Evolutionary conservation across 2,329 filamentous ascomycete genomes (phyloP), one percentile per base, ranked within the genome.

Genomic region (Trichophyton verrucosum): DNA sequence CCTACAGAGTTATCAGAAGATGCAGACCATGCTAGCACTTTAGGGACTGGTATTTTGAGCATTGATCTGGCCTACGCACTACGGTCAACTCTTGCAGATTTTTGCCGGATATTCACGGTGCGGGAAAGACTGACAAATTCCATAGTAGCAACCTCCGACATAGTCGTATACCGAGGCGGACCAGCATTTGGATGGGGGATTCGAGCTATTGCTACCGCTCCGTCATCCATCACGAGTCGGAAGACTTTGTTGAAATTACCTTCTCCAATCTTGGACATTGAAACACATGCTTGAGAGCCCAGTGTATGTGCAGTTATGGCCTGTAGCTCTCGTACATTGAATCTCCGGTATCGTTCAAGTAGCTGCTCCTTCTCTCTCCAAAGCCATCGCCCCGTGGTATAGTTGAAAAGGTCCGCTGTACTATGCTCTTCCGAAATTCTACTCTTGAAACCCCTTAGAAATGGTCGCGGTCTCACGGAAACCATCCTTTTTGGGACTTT

Each of bases 171-270:
- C 24, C 42, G 53, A 36, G 38, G 20, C 4, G 61, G 62, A 11
- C 62, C 62, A 13, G 60, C 56, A 60, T 61, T 62, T 20, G 64
- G 62, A 58, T 62, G 30, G 3, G 63, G 51, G 17, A 64, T 61
- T 42, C 64, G 60, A 33, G 53, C 60, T 38, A 69, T 68, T 40
- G 68, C 68, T 49, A 66, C 66, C 1, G 64, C 66, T 1, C 66
- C 68, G 40, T 67, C 58, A 57, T 65, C 60, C 65, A 66, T 66
- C 1, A 64, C 61, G 57, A 73, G 63, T 3, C 65, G 58, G 64
- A 73, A 73, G 22, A 68, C 67, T 61, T 75, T 75, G 65, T 71
- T 75, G 62, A 68, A 75, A 38, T 67, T 68, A 46, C 73, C 73
- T 67, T 76, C 72, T 6, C 66, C 70, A 9, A 75, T 59, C 62